Evolutionary conservation across 2,329 filamentous ascomycete genomes (phyloP).

Genomic region (Helotiales sp.): DNA sequence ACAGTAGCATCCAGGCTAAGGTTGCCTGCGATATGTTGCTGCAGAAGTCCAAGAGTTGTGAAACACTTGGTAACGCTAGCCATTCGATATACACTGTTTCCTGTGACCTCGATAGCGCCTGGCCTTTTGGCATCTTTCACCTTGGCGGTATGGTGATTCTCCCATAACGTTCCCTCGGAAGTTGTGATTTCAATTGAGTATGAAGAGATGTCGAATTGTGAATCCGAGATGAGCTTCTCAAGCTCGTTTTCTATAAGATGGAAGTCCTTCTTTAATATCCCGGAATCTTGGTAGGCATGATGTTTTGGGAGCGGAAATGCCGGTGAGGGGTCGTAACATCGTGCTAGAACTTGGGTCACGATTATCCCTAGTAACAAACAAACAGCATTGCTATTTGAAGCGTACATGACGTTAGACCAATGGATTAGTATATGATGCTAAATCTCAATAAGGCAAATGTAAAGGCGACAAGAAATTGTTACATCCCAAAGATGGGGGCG

Average conservation of each 20-base stretch:
- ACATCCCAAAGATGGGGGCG: not conserved
- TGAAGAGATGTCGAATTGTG: not conserved
- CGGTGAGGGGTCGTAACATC: slow-evolving; percentile 1
- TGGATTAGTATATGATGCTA: not conserved
- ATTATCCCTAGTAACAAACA: not conserved
- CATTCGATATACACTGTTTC: slow-evolving; percentile 70
- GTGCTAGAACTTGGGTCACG: not conserved
- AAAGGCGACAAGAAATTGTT: not conserved
- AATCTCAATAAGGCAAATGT: not conserved
- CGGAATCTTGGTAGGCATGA: not conserved
- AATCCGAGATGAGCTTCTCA: not conserved
- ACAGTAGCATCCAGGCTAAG: not conserved
- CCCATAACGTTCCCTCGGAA: not conserved
- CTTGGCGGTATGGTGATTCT: not conserved
- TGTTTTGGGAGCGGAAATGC: slow-evolving; percentile 4
- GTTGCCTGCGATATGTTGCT: slow-evolving; percentile 2
- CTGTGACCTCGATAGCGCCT: not conserved
- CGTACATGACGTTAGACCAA: not conserved
- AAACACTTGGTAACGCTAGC: slow-evolving; percentile 76
- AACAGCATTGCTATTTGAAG: not conserved
- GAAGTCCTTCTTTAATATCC: not conserved
- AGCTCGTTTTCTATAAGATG: not conserved
- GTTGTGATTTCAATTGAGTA: slow-evolving; percentile 2
- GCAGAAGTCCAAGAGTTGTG: slow-evolving; percentile 4
- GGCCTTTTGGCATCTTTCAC: not conserved